Base-by-base conservation (phyloP, 768 basidiomycete species). In the Amanita pallidorosea region DNA sequence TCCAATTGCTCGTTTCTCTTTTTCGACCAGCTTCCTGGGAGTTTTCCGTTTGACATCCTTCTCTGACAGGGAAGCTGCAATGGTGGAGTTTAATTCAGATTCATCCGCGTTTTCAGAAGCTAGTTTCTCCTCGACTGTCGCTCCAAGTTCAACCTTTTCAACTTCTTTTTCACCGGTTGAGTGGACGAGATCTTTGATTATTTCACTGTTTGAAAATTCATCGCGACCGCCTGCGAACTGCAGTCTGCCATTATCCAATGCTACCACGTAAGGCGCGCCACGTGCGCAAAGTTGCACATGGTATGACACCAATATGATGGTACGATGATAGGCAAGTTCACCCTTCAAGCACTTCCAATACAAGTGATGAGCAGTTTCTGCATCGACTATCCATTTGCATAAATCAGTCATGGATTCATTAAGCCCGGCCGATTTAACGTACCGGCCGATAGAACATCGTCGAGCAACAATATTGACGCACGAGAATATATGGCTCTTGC, bases 251-350 rank as follows among this genome's bases (percentile, higher is more conserved):
- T 87, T 83, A 58, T 91, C 88, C 25, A 92, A 72, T 12, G 85
- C 82, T 35, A 95, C 86, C 56, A 97, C 74, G 64, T 90, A 93
- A 22, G 67, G 70, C 2, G 94, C 90, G 27, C 79, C 85, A 1
- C 88, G 80, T 2, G 81, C 75, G 59, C 89, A 92, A 4, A 98
- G 74, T 60, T 92, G 87, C 31, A 96, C 87, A 60, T 95, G 92
- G 60, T 99, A 94, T 2, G 94, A 96, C 46, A 98, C 95, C 12
- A 99, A 75, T 53, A 98, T 80, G 55, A 94, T 70, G 0, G 96
- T 97, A 33, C 94, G 77, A 22, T 80, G 83, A 47, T 69, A 67
- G 74, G 93, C 80, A 33, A 98, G 72, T 17, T 85, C 80, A 15
- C 95, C 94, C 56, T 80, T 81, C 29, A 99, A 69, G 58, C 92